Evolutionary conservation across 306 rosid genomes (phyloP).

Genomic region (Sindora glabra): DNA sequence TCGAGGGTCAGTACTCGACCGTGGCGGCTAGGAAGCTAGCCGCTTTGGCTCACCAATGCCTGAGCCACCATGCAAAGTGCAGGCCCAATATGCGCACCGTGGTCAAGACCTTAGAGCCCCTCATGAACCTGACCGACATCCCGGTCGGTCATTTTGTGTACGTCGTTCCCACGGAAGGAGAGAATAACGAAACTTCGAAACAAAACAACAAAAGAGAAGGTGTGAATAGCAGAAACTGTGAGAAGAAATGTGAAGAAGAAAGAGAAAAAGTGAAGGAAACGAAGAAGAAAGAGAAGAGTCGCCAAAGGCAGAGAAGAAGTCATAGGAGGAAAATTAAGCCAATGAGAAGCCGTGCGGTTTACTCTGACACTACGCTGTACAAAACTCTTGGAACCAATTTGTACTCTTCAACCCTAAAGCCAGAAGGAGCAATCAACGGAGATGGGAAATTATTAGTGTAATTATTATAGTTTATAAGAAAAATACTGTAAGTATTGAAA

Average conservation of each 20-base stretch:
- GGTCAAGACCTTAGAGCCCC: slow-evolving; percentile 60
- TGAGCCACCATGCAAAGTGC: slow-evolving; percentile 53
- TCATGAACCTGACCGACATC: slow-evolving; percentile 47
- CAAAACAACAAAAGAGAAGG: not conserved
- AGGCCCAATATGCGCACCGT: slow-evolving; percentile 76
- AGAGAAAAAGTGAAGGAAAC: slow-evolving; percentile 5
- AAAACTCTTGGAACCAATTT: slow-evolving; percentile 43
- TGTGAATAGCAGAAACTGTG: slow-evolving; percentile 8
- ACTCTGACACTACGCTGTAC: slow-evolving; percentile 69
- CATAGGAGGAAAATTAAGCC: slow-evolving; percentile 31
- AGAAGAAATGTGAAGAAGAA: slow-evolving; percentile 2
- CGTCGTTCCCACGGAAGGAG: slow-evolving; percentile 43
- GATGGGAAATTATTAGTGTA: not conserved
- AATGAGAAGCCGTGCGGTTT: slow-evolving; percentile 37
- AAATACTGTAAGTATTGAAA: no score
- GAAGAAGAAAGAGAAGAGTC: slow-evolving; percentile 18
- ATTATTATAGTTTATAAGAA: no score
- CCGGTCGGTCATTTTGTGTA: slow-evolving; percentile 75
- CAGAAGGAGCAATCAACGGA: not conserved
- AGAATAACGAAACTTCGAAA: not conserved
- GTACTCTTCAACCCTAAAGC: slow-evolving; percentile 35
- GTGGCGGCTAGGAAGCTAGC: slow-evolving; percentile 67
- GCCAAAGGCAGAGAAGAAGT: slow-evolving; percentile 24
- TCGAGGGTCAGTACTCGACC: slow-evolving; percentile 65
- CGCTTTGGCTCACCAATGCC: slow-evolving; percentile 62